Evolutionary conservation across 2,329 filamentous ascomycete species (phyloP), one percentile per base, ranked within the genome.

Genomic region (Sclerotinia nivalis): DNA sequence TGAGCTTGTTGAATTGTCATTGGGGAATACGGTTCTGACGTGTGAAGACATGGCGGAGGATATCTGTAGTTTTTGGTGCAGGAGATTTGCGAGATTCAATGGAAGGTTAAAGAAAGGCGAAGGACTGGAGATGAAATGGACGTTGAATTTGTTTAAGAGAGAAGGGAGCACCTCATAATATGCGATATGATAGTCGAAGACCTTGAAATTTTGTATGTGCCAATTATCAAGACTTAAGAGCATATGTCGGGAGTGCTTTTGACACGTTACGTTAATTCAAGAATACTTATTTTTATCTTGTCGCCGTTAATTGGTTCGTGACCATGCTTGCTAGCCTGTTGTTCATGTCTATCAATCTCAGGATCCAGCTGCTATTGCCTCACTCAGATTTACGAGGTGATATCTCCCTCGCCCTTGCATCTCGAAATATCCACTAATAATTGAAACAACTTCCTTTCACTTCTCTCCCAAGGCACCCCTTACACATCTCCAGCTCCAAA

Each of bases 401-500:
- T 6, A 34, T 43, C 6, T 49, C 59, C 43, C 25, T 49, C 59
- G 25, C 28, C 43, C 12, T 43, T 62, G 15, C 43, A 49, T 20
- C 20, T 62, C 20, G 50, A 68, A 59, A 37, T 31, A 68, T 50
- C 54, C 25, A 8, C 4, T 43, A 68, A 43, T 18, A 43, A 28
- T 28, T 31, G 20, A 62, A 37, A 62, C 5, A 49, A 58, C 12
- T 22, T 67, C 12, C 65, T 56, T 9, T 31, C 37, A 34, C 7
- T 52, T 13, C 8, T 34, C 40, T 25, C 65, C 40, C 79, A 31
- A 31, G 4, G 31, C 86, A 88, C 0, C 78, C 80, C 6, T 82
- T 82, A 73, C 86, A 88, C 76, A 88, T 88, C 2, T 86, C 78
- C 0, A 83, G 70, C 70, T 76, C 73, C 37, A 72, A 59, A 47